These are phyloP conservation scores for Ustilago shanxiensis DNA, from an alignment of 1,284 basidiomycete species.

Conservation along the genomic window DNA sequence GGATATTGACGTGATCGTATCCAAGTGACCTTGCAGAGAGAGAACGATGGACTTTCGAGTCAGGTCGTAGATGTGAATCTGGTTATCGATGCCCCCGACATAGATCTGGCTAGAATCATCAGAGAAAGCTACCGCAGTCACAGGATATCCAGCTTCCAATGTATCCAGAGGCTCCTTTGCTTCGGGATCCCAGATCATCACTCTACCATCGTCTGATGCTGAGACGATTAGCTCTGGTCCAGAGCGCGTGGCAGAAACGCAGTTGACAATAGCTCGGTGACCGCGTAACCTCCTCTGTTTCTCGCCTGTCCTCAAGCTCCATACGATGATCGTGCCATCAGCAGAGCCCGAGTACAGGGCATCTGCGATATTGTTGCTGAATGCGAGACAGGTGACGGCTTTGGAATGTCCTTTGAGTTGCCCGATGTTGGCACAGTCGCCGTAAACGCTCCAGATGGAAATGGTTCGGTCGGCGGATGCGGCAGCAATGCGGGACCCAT, in stretches of 20 bases:
- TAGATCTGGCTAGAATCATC: constrained; percentile 67
- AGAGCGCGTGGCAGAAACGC: constrained; percentile 57
- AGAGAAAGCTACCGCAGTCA: constrained; percentile 67
- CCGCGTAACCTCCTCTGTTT: constrained; percentile 64
- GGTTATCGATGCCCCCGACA: constrained; percentile 69
- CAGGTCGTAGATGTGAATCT: constrained; percentile 67
- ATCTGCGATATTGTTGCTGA: constrained; percentile 48
- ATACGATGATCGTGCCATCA: constrained; percentile 66
- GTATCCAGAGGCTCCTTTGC: constrained; percentile 57
- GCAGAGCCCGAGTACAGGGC: constrained; percentile 66
- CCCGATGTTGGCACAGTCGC: constrained; percentile 65
- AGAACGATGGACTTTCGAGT: constrained; percentile 55
- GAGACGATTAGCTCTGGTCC: constrained; percentile 57
- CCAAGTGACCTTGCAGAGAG: constrained; percentile 59
- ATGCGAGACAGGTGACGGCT: constrained; percentile 64
- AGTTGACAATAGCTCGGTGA: constrained; percentile 67
- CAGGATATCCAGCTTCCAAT: constrained; percentile 66
- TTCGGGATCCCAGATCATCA: constrained; percentile 67
- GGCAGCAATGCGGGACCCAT: constrained; percentile 63
- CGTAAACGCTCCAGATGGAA: constrained; percentile 67
- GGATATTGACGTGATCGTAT: constrained; percentile 61
- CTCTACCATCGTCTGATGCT: constrained; percentile 66
- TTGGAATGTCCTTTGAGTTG: constrained; percentile 63
- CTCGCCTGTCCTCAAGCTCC: constrained; percentile 58
- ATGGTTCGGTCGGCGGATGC: constrained; percentile 62